A percentile compares a stretch with the other conserved stretches of the same genome.
Conservation (phyloP, 2,329 filamentous ascomycete species). For the Aspergillus sp. region DNA sequence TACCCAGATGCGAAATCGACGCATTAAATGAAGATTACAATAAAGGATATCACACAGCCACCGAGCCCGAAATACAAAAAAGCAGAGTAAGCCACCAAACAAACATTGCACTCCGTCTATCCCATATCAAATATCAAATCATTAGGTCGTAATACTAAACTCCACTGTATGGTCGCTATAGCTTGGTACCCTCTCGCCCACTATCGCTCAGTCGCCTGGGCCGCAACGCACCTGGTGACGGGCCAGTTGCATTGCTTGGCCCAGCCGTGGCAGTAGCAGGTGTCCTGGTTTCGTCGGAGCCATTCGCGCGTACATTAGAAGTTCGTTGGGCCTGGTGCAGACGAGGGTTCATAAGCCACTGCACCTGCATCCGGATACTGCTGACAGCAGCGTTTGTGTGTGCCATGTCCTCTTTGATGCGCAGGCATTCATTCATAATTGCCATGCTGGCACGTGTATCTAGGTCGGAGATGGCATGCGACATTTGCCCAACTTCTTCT, state of each 20-base stretch:
- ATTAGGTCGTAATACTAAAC: no score
- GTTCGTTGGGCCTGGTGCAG: slow-evolving; percentile 40
- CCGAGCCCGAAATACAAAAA: no score
- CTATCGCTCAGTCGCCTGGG: slow-evolving; percentile 35
- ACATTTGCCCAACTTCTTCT: slow-evolving; percentile 54
- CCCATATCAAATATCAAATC: no score
- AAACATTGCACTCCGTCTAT: no score
- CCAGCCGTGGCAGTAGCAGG: slow-evolving; percentile 5
- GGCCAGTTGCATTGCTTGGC: slow-evolving; percentile 17
- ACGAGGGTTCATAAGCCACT: slow-evolving; percentile 58
- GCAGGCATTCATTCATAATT: slow-evolving; percentile 58
- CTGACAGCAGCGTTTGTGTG: slow-evolving; percentile 58
- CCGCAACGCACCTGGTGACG: slow-evolving; percentile 15
- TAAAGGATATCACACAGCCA: no score
- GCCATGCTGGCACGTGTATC: slow-evolving; percentile 60
- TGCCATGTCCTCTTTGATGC: slow-evolving; percentile 58
- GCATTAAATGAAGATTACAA: no score
- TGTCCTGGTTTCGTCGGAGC: background rate
- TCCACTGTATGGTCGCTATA: slow-evolving; percentile 6
- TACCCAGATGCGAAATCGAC: no score
- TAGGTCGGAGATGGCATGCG: slow-evolving; percentile 52
- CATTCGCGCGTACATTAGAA: slow-evolving; percentile 15
- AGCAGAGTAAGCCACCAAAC: no score
- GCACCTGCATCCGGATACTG: slow-evolving; percentile 56
- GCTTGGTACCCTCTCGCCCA: slow-evolving; percentile 38